These are phyloP conservation scores for Persicaria maculosa DNA, from an alignment of 148 eudicot species.

Conservation along the genomic window DNA sequence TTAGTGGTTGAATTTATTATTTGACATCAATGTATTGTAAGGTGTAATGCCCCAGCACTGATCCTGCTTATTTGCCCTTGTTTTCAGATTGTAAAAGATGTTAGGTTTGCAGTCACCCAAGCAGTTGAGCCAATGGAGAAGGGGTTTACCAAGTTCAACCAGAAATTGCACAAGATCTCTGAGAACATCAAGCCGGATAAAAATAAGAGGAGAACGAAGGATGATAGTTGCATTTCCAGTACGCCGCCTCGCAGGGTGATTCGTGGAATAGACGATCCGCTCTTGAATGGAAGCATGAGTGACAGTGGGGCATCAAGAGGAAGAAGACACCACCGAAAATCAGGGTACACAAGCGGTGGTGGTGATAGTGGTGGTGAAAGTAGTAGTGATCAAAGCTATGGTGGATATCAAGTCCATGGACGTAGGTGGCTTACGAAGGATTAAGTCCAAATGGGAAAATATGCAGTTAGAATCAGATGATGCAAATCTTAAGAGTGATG, in stretches of 20 bases:
- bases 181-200: constrained; percentile 74
- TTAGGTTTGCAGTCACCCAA: constrained; percentile 79
- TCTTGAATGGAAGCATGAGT: constrained; percentile 78
- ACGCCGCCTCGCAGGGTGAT: constrained; percentile 51
- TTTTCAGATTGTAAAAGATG: constrained; percentile 80
- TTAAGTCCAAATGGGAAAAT: constrained; percentile 18
- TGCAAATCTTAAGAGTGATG: background rate
- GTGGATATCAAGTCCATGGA: constrained; percentile 67
- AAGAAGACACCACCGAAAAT: constrained; percentile 57
- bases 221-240: constrained; percentile 62
- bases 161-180: constrained; percentile 78
- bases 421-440: constrained; percentile 90
- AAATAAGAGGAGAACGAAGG: constrained; percentile 62
- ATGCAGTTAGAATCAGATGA: background rate
- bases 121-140: constrained; percentile 96
- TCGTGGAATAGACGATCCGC: constrained; percentile 95
- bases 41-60: background rate
- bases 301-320: constrained; percentile 54
- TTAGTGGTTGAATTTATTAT: background rate
- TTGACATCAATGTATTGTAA: background rate
- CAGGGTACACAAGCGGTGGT: constrained; percentile 64
- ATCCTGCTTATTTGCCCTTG: background rate
- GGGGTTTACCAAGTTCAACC: constrained; percentile 73
- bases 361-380: constrained; percentile 99
- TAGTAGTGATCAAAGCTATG: constrained; percentile 67